Percentiles rank a stretch among this genome's conserved stretches.
Evolutionary conservation across 768 basidiomycete species (phyloP).

Genomic region (Boletus barrowsii): DNA sequence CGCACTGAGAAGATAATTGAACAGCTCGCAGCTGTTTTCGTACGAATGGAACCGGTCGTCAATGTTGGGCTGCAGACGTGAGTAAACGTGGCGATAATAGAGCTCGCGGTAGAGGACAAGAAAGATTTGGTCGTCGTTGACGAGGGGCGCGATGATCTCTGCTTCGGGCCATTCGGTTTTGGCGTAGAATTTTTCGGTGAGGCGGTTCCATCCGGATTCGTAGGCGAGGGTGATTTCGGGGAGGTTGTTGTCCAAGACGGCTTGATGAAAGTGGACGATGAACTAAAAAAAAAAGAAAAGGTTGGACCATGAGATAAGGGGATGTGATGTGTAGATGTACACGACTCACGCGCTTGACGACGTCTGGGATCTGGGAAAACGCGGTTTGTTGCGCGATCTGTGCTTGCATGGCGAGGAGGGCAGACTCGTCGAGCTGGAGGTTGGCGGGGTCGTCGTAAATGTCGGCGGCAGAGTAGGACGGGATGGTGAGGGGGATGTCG

Average conservation of each 20-base stretch:
- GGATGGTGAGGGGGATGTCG: slow-evolving; percentile 44
- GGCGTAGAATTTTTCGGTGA: slow-evolving; percentile 94
- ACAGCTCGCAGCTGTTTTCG: slow-evolving; percentile 96
- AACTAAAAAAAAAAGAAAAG: slow-evolving; percentile 51
- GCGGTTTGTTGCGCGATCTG: slow-evolving; percentile 83
- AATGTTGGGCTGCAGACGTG: slow-evolving; percentile 89
- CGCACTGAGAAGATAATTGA: slow-evolving; percentile 92
- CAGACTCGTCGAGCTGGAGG: slow-evolving; percentile 67
- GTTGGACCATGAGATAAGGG: not conserved
- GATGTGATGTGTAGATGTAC: not conserved
- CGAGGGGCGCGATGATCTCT: slow-evolving; percentile 90
- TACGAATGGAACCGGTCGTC: slow-evolving; percentile 98
- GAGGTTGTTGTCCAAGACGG: slow-evolving; percentile 87
- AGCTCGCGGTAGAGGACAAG: slow-evolving; percentile 95
- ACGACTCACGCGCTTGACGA: slow-evolving; percentile 75
- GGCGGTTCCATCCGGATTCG: slow-evolving; percentile 95
- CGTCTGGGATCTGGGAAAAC: slow-evolving; percentile 80
- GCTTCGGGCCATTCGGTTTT: slow-evolving; percentile 98
- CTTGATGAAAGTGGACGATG: slow-evolving; percentile 92
- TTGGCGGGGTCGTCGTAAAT: slow-evolving; percentile 34
- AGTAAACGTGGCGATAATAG: slow-evolving; percentile 95
- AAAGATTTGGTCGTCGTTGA: slow-evolving; percentile 95
- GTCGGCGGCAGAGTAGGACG: slow-evolving; percentile 26
- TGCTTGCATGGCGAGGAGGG: slow-evolving; percentile 72
- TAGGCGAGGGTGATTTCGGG: slow-evolving; percentile 90